Evolutionary conservation across 345 rosid species (phyloP), one percentile per base, ranked within the genome.

Genomic region (Citropsis articulata): DNA sequence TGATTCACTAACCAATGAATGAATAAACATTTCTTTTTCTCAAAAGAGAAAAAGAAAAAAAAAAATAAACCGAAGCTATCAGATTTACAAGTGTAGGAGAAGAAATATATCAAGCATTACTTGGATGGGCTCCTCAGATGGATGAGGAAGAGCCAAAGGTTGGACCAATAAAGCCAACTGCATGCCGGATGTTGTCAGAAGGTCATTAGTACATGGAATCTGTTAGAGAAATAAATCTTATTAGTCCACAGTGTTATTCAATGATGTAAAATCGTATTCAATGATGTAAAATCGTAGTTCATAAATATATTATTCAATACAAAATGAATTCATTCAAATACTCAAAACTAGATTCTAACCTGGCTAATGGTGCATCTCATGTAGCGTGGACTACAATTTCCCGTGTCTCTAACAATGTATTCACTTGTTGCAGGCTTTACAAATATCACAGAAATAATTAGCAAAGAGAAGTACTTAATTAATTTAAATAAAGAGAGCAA

Each of bases 301-400:
- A 69, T n/a, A 74, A 70, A 65, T 35, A 18, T 60, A 59, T 33
- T 30, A 42, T 10, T 45, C 62, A 75, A 30, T 56, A 64, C 22
- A 76, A 60, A 63, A 61, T 45, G 71, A 70, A 6, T 53, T 74
- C 77, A 63, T 60, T 45, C 59, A 45, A 42, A 66, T 31, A 76
- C 70, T 73, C 3, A 83, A 78, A 78, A 77, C 69, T 78, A 66
- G 61, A 64, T 24, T 67, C 16, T 70, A 63, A 96, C 99, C 98
- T 94, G 99, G 86, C 89, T 93, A 83, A 96, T 91, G 57, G 99
- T 94, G 82, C 98, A 96, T 87, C 99, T 90, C 95, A 96, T 91
- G 89, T 89, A 90, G 78, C 98, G 99, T 50, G 99, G 99, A 87
- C 99, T 96, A 81, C 98, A 94, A 83, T 94, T 96, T 72, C 98